phyloP scores from a whole-genome alignment of 306 rosid species.

The Gastrolobium bilobum region DNA sequence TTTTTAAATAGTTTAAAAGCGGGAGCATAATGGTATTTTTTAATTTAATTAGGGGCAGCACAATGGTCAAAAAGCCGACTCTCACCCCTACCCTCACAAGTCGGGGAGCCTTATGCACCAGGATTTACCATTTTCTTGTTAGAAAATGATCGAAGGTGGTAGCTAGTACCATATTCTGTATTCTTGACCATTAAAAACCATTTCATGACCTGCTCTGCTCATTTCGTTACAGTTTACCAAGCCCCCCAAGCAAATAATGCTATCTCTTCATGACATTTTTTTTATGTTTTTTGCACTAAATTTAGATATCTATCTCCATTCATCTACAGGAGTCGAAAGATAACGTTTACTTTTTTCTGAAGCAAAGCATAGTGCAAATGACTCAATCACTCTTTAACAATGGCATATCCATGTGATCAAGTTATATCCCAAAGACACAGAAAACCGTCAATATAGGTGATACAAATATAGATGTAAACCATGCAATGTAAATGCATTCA shows the following conservation, averaged over 20 bases:
- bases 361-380: conserved; percentile 20
- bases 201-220: conserved; percentile 7
- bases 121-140: too few relatives aligned
- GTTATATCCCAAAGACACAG: conserved; percentile 8
- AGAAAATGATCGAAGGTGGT: conserved; percentile 12
- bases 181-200: conserved; percentile 18
- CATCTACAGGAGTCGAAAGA: neutral
- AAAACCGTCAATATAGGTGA: neutral
- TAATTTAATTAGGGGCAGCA: too few relatives aligned
- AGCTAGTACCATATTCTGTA: neutral
- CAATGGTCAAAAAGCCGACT: too few relatives aligned
- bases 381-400: conserved; percentile 15
- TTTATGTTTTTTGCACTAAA: neutral
- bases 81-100: too few relatives aligned
- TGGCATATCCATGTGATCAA: conserved; percentile 16
- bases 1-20: too few relatives aligned
- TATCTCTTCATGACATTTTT: conserved; percentile 14
- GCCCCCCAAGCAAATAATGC: conserved; percentile 12
- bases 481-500: conserved; percentile 7
- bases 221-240: conserved; percentile 23
- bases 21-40: too few relatives aligned
- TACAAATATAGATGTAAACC: conserved; percentile 21
- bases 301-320: neutral
- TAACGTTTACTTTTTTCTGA: neutral
- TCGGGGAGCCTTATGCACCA: too few relatives aligned